A percentile compares a stretch with the other conserved stretches of the same genome.
Conservation (phyloP, 345 rosid species). For the Boechera stricta region DNA sequence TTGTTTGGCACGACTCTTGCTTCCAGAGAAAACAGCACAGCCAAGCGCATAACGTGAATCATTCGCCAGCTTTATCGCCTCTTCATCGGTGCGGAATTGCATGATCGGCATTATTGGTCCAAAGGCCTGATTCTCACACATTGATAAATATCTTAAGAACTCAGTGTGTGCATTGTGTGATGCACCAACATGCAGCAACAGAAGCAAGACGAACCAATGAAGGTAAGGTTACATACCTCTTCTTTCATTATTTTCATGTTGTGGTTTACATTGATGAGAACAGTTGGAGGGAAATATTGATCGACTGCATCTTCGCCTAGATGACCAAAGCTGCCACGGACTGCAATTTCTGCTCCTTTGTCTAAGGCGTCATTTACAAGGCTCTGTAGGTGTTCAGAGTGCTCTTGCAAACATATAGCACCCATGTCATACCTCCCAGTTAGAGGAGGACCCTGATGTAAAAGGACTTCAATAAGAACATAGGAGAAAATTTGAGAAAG, state of each 20-base stretch:
- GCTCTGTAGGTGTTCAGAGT: constrained; percentile 85
- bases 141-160: background rate
- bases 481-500: constrained; percentile 17
- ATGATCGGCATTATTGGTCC: constrained; percentile 99
- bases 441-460: constrained; percentile 90
- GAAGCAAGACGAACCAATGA: background rate
- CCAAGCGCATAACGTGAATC: constrained; percentile 95
- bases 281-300: constrained; percentile 94
- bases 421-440: constrained; percentile 96
- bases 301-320: constrained; percentile 92
- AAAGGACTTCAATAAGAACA: background rate
- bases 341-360: constrained; percentile 87
- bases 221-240: constrained; percentile 62
- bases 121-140: constrained; percentile 65
- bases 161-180: background rate
- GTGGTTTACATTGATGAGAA: constrained; percentile 82
- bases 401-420: constrained; percentile 94
- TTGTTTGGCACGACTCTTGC: constrained; percentile 72
- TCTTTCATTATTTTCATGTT: constrained; percentile 93
- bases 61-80: constrained; percentile 83
- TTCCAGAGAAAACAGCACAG: constrained; percentile 91
- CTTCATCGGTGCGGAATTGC: constrained; percentile 92
- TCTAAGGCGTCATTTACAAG: constrained; percentile 87
- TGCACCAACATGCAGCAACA: constrained; percentile 25
- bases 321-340: constrained; percentile 96